A percentile compares a stretch with the other conserved stretches of the same genome.
These are phyloP conservation scores for Clavariopsis aquatica DNA, from an alignment of 495 filamentous ascomycete species.

Conservation along the genomic window DNA sequence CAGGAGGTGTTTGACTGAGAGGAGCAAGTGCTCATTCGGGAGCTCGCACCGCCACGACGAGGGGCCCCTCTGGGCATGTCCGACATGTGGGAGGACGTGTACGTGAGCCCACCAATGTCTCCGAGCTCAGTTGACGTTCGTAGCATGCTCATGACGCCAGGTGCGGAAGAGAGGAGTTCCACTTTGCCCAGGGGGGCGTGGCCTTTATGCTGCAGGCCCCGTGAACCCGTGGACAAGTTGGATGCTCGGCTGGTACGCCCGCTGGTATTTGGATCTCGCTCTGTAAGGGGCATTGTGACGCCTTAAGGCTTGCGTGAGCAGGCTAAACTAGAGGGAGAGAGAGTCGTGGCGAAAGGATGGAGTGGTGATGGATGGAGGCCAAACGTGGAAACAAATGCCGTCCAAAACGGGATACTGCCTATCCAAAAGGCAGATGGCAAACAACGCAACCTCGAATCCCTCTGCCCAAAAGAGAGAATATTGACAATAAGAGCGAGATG, in stretches of 20 bases:
- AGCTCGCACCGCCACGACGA: slow-evolving; percentile 36
- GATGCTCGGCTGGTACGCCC: slow-evolving; percentile 46
- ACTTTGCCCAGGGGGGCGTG: slow-evolving; percentile 3
- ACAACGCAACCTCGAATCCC: slow-evolving; percentile 10
- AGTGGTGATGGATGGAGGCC: slow-evolving; percentile 9
- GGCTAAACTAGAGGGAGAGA: not conserved
- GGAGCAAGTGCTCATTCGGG: slow-evolving; percentile 37
- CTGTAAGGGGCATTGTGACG: slow-evolving; percentile 47
- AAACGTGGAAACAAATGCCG: slow-evolving; percentile 1
- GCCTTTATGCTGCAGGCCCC: slow-evolving; percentile 7
- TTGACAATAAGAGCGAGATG: slow-evolving; percentile 23
- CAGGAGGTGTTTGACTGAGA: slow-evolving; percentile 29
- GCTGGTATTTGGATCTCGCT: slow-evolving; percentile 45
- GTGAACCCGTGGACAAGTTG: slow-evolving; percentile 42
- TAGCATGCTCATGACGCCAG: slow-evolving; percentile 59
- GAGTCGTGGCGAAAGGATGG: slow-evolving; percentile 1
- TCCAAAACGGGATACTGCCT: slow-evolving; percentile 5
- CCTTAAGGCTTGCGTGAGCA: not conserved
- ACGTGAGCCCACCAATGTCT: slow-evolving; percentile 63
- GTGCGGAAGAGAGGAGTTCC: slow-evolving; percentile 36
- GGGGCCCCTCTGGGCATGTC: slow-evolving; percentile 32
- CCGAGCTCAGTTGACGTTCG: slow-evolving; percentile 70
- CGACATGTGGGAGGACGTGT: slow-evolving; percentile 50
- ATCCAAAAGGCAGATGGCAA: slow-evolving; percentile 22
- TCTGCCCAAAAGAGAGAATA: slow-evolving; percentile 21